Evolutionary conservation across 1,284 basidiomycete species (phyloP), one percentile per base, ranked within the genome.

Genomic region (Ustilago vetiveriae): DNA sequence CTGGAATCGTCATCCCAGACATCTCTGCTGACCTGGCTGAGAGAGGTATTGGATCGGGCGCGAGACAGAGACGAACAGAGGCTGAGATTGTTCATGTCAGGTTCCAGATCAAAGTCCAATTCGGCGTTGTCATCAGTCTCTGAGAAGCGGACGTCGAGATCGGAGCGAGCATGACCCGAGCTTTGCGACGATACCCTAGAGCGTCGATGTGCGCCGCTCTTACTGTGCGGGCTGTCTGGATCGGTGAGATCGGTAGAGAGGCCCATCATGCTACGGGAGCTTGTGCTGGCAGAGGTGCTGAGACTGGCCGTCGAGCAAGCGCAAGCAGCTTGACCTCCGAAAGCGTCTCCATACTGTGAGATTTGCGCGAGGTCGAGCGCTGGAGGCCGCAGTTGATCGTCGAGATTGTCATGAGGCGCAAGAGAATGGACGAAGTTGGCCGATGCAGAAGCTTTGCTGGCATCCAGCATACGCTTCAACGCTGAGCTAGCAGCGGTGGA

Each of bases 201-300:
- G 6, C 50, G 17, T 22, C 41, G 44, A 8, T 24, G 55, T 6
- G 46, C 33, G 49, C 51, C 35, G 29, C 40, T 24, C 35, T 65
- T 67, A 56, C 50, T 65, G 37, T 64, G 46, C 0, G 71, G 58
- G 32, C 54, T 65, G 19, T 73, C 71, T 8, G 65, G 66, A 40
- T 73, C 71, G 29, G 71, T 73, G 32, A 73, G 52, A 39, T 73
- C 71, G 33, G 71, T 73, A 30, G 71, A 73, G 19, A 71, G 53
- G 13, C 62, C 68, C 52, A 66, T 55, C 45, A 50, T 60, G 51
- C 68, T 71, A 21, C 48, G 63, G 23, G 55, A 60, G 57, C 68
- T 71, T n/a, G 68, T 71, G 54, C 68, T 71, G 21, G 62, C 57
- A 4, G 57, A 60, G 11, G 68, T 56, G 52, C 68, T 71, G 35